Conservation (phyloP, 2,329 filamentous ascomycete genomes). For the Cercospora beticola region DNA sequence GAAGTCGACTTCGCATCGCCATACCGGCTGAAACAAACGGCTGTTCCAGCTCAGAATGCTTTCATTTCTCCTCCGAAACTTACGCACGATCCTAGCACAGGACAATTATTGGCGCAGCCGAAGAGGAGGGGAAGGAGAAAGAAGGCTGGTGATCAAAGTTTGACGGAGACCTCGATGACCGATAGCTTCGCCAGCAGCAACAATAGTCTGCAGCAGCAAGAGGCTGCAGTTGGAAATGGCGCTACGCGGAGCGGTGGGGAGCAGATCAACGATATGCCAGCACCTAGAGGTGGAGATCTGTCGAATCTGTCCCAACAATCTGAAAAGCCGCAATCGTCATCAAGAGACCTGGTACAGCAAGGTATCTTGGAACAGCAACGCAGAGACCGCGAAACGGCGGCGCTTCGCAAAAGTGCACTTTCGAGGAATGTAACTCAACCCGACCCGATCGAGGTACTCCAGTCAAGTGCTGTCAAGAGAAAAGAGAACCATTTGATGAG, state of each 20-base stretch:
- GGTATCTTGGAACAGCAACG: neutral
- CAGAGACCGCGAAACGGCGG: constrained; percentile 4
- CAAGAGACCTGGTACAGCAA: neutral
- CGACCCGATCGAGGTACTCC: neutral
- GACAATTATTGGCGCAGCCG: constrained; percentile 5
- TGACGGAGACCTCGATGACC: constrained; percentile 13
- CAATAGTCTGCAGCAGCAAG: constrained; percentile 1
- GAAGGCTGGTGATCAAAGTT: constrained; percentile 3
- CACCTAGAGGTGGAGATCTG: neutral
- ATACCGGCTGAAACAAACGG: neutral
- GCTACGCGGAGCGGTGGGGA: neutral
- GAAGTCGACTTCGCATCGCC: neutral
- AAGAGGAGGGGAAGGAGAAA: constrained; percentile 15
- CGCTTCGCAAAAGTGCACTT: constrained; percentile 4
- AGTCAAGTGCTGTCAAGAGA: constrained; percentile 11
- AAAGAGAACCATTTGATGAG: constrained; percentile 2
- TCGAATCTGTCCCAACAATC: neutral
- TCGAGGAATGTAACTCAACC: neutral
- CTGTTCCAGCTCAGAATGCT: neutral
- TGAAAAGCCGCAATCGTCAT: neutral
- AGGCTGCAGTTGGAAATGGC: constrained; percentile 10
- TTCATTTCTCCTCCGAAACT: constrained; percentile 9
- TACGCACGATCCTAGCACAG: constrained; percentile 14
- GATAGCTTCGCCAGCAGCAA: constrained; percentile 22
- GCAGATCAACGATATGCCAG: neutral